phyloP scores from a whole-genome alignment of 306 rosid genomes.

The Malus sylvestris region DNA sequence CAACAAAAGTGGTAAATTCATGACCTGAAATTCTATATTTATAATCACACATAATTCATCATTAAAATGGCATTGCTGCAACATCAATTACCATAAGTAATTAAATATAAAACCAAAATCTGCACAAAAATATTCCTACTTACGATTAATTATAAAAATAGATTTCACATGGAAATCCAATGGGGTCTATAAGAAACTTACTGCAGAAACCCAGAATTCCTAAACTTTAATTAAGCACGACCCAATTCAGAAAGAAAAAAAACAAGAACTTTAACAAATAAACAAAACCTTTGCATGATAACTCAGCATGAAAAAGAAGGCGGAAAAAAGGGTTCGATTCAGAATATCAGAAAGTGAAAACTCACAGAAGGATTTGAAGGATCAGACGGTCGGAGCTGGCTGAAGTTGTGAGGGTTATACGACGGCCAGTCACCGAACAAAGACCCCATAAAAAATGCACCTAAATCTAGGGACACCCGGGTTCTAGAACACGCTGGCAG shows the following conservation, averaged over 20 bases:
- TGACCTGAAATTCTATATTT: neutral
- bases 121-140: neutral
- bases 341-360: constrained; percentile 1
- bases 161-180: neutral
- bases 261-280: constrained; percentile 6
- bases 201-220: constrained; percentile 8
- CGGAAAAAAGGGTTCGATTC: constrained; percentile 1
- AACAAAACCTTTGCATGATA: constrained; percentile 2
- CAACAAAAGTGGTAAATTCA: no score
- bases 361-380: constrained; percentile 81
- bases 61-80: neutral
- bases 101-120: constrained; percentile 1
- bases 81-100: neutral
- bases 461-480: constrained; percentile 12
- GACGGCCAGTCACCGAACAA: constrained; percentile 84
- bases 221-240: neutral
- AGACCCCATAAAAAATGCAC: constrained; percentile 58
- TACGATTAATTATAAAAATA: neutral
- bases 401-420: constrained; percentile 86
- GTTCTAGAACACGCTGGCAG: neutral
- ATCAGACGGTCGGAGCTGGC: constrained; percentile 86
- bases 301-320: constrained; percentile 8
- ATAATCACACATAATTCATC: neutral
- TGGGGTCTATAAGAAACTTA: neutral
- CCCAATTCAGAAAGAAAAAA: neutral